phyloP scores from a whole-genome alignment of 2,329 filamentous ascomycete species.

The Talaromyces sp. region DNA sequence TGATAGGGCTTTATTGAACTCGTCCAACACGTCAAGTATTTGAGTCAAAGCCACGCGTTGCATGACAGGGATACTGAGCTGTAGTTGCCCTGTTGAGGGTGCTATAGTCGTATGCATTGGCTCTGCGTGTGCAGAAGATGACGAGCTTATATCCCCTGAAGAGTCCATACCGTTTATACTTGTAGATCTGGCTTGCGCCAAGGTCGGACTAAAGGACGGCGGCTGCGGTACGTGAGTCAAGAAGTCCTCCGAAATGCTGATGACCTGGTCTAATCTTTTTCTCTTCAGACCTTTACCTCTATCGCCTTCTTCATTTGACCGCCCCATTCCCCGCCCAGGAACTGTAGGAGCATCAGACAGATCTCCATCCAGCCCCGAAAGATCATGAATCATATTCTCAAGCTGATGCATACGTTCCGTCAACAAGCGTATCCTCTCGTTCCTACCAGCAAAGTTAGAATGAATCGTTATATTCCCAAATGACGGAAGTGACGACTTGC shows the following conservation, averaged over 20 bases:
- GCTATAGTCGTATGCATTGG: background rate
- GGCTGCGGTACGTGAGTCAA: background rate
- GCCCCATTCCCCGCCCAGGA: background rate
- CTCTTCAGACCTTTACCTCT: background rate
- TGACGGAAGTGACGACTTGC: background rate
- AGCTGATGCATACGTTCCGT: conserved; percentile 1
- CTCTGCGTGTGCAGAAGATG: background rate
- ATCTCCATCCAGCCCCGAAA: background rate
- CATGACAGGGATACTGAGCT: background rate
- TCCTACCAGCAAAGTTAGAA: background rate
- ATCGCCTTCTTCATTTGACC: too few relatives aligned
- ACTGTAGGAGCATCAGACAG: background rate
- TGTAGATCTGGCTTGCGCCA: background rate
- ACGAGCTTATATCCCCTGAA: background rate
- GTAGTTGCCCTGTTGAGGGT: background rate
- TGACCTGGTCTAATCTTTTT: too few relatives aligned
- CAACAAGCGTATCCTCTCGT: background rate
- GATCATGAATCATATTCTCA: conserved; percentile 2
- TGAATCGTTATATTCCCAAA: too few relatives aligned
- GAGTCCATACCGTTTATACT: background rate
- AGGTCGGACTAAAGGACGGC: background rate
- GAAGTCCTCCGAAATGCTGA: background rate
- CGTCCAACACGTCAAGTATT: background rate
- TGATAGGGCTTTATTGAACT: background rate
- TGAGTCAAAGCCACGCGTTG: background rate